Conservation (phyloP, 495 filamentous ascomycete species). For the Xylaria telfairii region DNA sequence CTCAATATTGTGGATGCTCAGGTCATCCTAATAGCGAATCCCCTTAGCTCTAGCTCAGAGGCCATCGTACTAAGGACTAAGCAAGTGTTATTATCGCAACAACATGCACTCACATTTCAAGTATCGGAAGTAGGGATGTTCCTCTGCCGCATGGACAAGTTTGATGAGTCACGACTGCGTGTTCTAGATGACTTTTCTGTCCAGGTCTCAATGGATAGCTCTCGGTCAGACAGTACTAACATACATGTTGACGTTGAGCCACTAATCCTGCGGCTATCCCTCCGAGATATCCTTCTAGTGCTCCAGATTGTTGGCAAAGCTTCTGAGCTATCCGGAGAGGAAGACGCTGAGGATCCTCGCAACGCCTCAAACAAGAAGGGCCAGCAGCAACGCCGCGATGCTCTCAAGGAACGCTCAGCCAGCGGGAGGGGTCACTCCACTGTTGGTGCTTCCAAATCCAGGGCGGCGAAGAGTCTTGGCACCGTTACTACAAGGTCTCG, state of each 20-base stretch:
- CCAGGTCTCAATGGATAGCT: constrained; percentile 86
- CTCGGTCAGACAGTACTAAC: constrained; percentile 70
- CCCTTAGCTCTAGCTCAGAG: constrained; percentile 84
- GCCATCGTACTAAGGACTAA: constrained; percentile 96
- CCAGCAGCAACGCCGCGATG: constrained; percentile 65
- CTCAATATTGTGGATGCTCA: constrained; percentile 95
- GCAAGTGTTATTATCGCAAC: constrained; percentile 88
- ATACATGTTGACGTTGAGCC: constrained; percentile 90
- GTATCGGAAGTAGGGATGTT: constrained; percentile 96
- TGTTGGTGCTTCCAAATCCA: constrained; percentile 48
- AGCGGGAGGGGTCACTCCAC: constrained; percentile 71
- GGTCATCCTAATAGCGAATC: constrained; percentile 94
- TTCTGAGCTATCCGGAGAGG: constrained; percentile 77
- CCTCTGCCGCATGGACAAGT: constrained; percentile 96
- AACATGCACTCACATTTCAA: constrained; percentile 92
- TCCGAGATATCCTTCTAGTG: constrained; percentile 92
- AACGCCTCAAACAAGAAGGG: constrained; percentile 62
- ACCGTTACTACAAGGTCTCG: constrained; percentile 29
- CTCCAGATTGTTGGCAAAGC: constrained; percentile 93
- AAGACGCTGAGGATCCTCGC: constrained; percentile 47
- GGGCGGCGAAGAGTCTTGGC: constrained; percentile 27
- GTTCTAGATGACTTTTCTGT: constrained; percentile 96
- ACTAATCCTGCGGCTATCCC: constrained; percentile 86
- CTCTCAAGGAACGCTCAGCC: constrained; percentile 65
- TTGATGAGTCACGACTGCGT: constrained; percentile 82